A percentile compares a stretch with the other conserved stretches of the same genome.
phyloP scores from a whole-genome alignment of 2,329 filamentous ascomycete genomes.

The Penicillium expansum region DNA sequence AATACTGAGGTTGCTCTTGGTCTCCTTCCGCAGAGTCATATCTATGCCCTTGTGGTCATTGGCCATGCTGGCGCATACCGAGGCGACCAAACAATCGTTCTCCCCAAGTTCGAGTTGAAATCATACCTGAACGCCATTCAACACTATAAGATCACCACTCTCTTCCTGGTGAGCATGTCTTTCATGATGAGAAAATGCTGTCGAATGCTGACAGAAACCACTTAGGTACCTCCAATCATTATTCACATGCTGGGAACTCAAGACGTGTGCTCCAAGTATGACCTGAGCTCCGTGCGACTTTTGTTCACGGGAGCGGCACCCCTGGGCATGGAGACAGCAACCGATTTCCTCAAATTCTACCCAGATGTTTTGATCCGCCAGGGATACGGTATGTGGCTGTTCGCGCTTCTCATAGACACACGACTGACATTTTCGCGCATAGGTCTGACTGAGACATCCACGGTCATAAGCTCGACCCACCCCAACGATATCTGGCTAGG shows the following conservation, averaged over 20 bases:
- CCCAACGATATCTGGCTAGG: constrained; percentile 65
- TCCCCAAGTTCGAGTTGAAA: constrained; percentile 72
- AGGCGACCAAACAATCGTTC: constrained; percentile 69
- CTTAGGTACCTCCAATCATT: constrained; percentile 74
- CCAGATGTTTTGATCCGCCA: constrained; percentile 66
- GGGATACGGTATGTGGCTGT: constrained; percentile 59
- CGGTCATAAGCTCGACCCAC: constrained; percentile 61
- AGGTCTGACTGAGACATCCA: constrained; percentile 75
- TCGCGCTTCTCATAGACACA: not conserved
- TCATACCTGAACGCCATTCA: constrained; percentile 63
- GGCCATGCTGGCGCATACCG: constrained; percentile 64
- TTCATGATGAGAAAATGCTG: not conserved
- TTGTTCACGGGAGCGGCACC: constrained; percentile 78
- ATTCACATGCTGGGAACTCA: constrained; percentile 69
- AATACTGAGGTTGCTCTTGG: constrained; percentile 58
- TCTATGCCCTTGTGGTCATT: constrained; percentile 73
- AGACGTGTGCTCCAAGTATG: constrained; percentile 61
- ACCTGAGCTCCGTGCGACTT: constrained; percentile 64
- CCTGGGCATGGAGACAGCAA: constrained; percentile 68
- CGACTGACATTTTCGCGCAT: not conserved
- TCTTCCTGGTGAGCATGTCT: constrained; percentile 60
- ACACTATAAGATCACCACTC: constrained; percentile 63
- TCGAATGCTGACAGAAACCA: not conserved
- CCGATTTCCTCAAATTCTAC: constrained; percentile 60
- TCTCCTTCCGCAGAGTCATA: constrained; percentile 77